These are phyloP conservation scores for Chlamydomonas reinhardtii DNA, from an alignment of 163 green algal genomes.

Conservation along the genomic window DNA sequence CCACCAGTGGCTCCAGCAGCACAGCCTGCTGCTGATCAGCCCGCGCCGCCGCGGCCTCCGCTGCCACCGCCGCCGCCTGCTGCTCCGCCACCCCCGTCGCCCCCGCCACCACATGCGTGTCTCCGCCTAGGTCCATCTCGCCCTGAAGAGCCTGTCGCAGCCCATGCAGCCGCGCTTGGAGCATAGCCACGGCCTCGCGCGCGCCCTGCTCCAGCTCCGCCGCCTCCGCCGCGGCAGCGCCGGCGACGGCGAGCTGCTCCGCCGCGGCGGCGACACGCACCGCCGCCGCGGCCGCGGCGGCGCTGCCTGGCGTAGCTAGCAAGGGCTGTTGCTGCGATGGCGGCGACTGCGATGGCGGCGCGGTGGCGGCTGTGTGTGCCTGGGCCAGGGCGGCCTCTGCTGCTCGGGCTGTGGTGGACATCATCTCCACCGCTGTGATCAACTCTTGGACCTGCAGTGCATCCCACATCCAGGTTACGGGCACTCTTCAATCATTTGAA, in stretches of 20 bases:
- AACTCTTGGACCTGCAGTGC: slow-evolving; percentile 27
- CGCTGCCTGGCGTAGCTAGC: not conserved
- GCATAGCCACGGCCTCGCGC: not conserved
- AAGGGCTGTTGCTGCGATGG: not conserved
- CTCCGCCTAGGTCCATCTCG: not conserved
- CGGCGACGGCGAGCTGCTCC: not conserved
- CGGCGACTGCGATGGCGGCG: not conserved
- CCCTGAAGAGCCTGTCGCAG: not conserved
- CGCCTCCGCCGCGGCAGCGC: not conserved
- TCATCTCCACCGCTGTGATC: not conserved
- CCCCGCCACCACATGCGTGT: not conserved
- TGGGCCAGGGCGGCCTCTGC: not conserved
- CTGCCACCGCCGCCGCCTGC: not conserved
- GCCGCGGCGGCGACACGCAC: not conserved
- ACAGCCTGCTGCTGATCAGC: slow-evolving; percentile 7
- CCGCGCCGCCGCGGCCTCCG: not conserved
- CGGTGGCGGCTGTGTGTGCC: not conserved
- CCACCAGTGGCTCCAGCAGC: slow-evolving; percentile 35
- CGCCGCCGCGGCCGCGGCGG: not conserved
- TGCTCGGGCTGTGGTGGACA: not conserved
- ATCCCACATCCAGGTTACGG: no score
- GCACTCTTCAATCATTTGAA: no score
- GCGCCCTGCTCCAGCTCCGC: slow-evolving; percentile 3
- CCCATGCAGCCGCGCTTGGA: not conserved
- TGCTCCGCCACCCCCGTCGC: not conserved